Conservation (phyloP, 371 early-diverging fungal species). For the Neoconidiobolus thromboides region DNA sequence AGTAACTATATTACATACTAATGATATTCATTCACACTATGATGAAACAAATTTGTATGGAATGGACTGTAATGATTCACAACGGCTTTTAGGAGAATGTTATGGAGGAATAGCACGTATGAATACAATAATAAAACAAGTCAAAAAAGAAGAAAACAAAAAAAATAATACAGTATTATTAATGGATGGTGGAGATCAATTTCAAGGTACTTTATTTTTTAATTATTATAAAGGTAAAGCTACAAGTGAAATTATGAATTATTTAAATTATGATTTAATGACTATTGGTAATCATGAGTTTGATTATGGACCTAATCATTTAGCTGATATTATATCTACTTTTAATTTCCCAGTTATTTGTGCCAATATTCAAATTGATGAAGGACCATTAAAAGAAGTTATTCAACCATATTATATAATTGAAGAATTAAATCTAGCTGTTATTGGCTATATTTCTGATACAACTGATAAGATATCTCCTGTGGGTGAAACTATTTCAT, state of each 20-base stretch:
- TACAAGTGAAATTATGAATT: constrained; percentile 31
- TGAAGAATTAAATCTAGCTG: constrained; percentile 29
- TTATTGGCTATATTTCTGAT: constrained; percentile 45
- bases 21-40: constrained; percentile 40
- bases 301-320: constrained; percentile 33
- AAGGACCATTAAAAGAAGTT: constrained; percentile 16
- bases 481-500: constrained; percentile 16
- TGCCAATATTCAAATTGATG: constrained; percentile 29
- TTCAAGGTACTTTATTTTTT: constrained; percentile 37
- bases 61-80: constrained; percentile 22
- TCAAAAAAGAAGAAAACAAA: constrained; percentile 12
- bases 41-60: constrained; percentile 30
- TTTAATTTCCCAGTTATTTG: constrained; percentile 40
- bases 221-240: constrained; percentile 25
- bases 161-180: constrained; percentile 18
- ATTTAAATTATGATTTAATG: constrained; percentile 27
- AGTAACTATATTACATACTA: constrained; percentile 33
- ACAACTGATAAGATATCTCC: constrained; percentile 32
- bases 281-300: constrained; percentile 55
- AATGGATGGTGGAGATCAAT: constrained; percentile 51
- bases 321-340: constrained; percentile 23
- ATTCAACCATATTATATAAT: constrained; percentile 47
- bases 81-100: constrained; percentile 19
- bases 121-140: constrained; percentile 23
- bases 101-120: constrained; percentile 37